These are phyloP conservation scores for Chlamydomonas sp. DNA, from an alignment of 139 green algal genomes.

Conservation along the genomic window DNA sequence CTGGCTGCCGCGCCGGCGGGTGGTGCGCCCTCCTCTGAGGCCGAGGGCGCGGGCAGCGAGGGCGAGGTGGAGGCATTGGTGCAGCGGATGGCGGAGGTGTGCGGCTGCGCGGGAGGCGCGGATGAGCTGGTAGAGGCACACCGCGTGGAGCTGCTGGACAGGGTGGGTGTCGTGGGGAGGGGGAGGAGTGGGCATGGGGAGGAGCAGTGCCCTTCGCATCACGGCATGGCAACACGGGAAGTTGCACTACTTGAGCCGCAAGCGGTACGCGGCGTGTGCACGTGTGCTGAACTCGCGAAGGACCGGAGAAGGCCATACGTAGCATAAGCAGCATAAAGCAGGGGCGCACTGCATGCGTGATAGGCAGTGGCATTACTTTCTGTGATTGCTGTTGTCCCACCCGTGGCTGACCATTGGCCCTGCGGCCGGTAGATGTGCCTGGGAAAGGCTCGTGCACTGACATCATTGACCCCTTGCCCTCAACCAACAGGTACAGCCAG, in stretches of 20 bases:
- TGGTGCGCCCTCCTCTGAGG: background rate
- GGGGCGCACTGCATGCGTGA: background rate
- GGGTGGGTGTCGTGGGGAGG: background rate
- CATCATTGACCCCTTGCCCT: background rate
- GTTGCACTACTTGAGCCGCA: background rate
- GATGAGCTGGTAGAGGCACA: slow-evolving; percentile 32
- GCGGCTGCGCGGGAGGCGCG: background rate
- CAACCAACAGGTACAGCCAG: background rate
- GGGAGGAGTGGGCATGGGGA: background rate
- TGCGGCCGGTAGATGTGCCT: background rate
- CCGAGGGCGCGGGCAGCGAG: background rate
- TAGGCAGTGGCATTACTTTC: background rate
- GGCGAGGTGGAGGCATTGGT: slow-evolving; percentile 13
- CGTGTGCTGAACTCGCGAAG: background rate
- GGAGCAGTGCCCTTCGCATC: background rate
- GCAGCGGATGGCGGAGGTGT: slow-evolving; percentile 30
- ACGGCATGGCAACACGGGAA: too few relatives aligned
- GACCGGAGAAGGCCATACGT: background rate
- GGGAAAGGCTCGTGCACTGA: background rate
- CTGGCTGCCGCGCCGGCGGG: background rate
- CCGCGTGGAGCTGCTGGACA: slow-evolving; percentile 8
- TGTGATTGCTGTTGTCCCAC: background rate
- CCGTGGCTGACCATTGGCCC: background rate
- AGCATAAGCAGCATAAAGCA: background rate
- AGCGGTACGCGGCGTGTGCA: background rate